Percentiles rank a stretch among this genome's conserved stretches.
These are phyloP conservation scores for Geranomyces variabilis DNA, from an alignment of 192 early-diverging fungal species.

Conservation along the genomic window DNA sequence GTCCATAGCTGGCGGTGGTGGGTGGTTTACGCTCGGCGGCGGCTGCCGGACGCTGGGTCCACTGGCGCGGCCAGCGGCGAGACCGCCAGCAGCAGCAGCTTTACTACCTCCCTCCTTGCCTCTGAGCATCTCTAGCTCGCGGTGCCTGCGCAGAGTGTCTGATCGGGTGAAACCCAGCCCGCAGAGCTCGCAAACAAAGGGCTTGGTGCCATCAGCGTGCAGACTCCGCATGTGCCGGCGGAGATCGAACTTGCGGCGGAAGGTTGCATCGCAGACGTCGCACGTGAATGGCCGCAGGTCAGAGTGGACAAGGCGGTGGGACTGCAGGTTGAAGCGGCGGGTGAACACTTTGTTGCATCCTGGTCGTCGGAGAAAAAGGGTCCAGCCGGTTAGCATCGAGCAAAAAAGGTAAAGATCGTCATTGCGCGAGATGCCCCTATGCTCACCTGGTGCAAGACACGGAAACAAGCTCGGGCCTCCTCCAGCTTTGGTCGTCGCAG, in stretches of 20 bases:
- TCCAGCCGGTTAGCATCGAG: too few species aligned
- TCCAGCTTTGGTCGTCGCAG: too few species aligned
- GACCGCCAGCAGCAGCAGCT: too few species aligned
- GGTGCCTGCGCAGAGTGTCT: constrained; percentile 12
- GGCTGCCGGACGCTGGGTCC: too few species aligned
- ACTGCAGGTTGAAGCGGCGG: constrained; percentile 25
- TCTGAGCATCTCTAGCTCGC: constrained; percentile 12
- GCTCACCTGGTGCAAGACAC: too few species aligned
- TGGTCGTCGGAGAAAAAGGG: too few species aligned
- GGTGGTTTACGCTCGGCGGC: too few species aligned
- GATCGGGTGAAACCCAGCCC: constrained; percentile 20
- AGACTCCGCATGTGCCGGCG: constrained; percentile 24
- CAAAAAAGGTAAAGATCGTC: too few species aligned
- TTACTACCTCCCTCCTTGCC: neutral
- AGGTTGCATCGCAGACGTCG: constrained; percentile 2
- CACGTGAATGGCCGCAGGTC: neutral
- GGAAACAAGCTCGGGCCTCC: too few species aligned
- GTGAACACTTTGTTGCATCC: constrained; percentile 21
- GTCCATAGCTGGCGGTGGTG: too few species aligned
- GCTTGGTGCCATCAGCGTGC: constrained; percentile 15
- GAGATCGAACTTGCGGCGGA: constrained; percentile 16
- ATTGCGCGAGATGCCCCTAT: too few species aligned
- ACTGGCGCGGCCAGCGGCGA: too few species aligned
- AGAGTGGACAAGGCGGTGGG: constrained; percentile 19
- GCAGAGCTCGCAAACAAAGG: constrained; percentile 11